phyloP scores from a whole-genome alignment of 805 yeast species.

The Pichia manshurica region DNA sequence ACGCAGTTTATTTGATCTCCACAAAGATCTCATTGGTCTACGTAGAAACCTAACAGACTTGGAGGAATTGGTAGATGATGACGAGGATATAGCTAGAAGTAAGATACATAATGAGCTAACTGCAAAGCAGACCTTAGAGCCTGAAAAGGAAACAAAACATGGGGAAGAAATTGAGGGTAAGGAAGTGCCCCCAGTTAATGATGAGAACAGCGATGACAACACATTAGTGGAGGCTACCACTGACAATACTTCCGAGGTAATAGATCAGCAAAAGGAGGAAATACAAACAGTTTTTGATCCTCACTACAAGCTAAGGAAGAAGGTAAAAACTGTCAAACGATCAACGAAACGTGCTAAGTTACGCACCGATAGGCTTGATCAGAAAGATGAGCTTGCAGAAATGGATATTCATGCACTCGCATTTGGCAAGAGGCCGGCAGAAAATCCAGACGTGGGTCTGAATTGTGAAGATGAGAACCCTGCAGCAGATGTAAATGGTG shows the following conservation, averaged over 20 bases:
- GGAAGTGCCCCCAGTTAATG: not conserved
- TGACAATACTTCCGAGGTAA: not conserved
- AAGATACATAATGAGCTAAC: not conserved
- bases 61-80: constrained; percentile 7
- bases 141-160: not conserved
- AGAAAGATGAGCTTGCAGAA: constrained; percentile 30
- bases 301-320: constrained; percentile 21
- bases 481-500: constrained; percentile 4
- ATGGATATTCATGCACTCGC: constrained; percentile 39
- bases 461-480: constrained; percentile 16
- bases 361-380: constrained; percentile 31
- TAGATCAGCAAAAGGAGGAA: constrained; percentile 14
- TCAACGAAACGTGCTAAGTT: constrained; percentile 47
- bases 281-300: constrained; percentile 9
- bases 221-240: constrained; percentile 14
- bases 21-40: constrained; percentile 8
- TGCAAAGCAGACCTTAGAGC: not conserved
- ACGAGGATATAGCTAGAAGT: not conserved
- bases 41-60: constrained; percentile 10
- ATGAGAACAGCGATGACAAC: not conserved
- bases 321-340: constrained; percentile 44
- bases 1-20: constrained; percentile 11
- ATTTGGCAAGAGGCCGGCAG: constrained; percentile 11
- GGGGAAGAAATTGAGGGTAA: not conserved
- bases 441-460: not conserved